A percentile compares a stretch with the other conserved stretches of the same genome.
Conservation (phyloP, 805 yeast genomes). For the Brettanomyces anomalus region DNA sequence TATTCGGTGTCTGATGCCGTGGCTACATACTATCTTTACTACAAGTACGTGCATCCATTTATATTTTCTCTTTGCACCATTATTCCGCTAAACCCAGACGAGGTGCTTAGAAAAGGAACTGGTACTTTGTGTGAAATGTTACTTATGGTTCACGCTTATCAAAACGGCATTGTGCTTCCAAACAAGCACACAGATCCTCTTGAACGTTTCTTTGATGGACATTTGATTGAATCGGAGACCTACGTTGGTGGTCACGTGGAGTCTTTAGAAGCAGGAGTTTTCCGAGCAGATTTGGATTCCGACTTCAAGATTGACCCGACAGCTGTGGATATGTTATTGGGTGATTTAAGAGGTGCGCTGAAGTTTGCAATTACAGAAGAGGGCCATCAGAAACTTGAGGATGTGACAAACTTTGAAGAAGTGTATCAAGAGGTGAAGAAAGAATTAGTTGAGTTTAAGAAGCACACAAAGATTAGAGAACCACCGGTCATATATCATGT, state of each 20-base stretch:
- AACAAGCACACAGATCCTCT: conserved; percentile 90
- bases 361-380: conserved; percentile 81
- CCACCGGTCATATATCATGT: conserved; percentile 90
- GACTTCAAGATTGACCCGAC: conserved; percentile 73
- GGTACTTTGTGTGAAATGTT: conserved; percentile 98
- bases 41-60: conserved; percentile 96
- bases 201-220: conserved; percentile 94
- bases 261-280: conserved; percentile 95
- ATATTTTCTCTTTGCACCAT: conserved; percentile 92
- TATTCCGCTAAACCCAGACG: conserved; percentile 94
- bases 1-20: conserved; percentile 99
- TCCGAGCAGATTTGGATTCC: conserved; percentile 74
- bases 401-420: conserved; percentile 74
- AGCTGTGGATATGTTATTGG: conserved; percentile 71
- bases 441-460: conserved; percentile 48
- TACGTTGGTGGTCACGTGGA: conserved; percentile 99
- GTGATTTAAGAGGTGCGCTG: conserved; percentile 66
- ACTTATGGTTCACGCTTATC: conserved; percentile 91
- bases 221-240: conserved; percentile 87
- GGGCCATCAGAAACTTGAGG: conserved; percentile 59
- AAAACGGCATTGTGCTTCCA: conserved; percentile 69
- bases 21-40: conserved; percentile 91
- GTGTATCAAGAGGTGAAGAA: conserved; percentile 49
- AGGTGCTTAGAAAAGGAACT: conserved; percentile 91
- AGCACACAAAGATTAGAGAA: conserved; percentile 59